These are phyloP conservation scores for Flaveria robusta DNA, from an alignment of 129 eudicot genomes.

Conservation along the genomic window DNA sequence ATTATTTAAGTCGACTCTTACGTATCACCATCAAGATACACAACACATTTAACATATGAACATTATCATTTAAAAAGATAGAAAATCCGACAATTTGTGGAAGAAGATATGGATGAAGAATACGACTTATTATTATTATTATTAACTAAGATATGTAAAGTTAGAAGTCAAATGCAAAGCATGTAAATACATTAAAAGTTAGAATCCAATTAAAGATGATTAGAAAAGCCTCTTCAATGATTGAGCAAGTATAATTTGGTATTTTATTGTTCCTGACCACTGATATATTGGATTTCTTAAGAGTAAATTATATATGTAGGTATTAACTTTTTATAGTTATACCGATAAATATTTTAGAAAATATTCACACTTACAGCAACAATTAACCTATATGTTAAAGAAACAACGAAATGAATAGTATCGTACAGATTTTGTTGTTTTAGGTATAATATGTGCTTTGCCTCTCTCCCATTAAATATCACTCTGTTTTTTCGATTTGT, in stretches of 20 bases:
- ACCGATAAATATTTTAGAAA: no score
- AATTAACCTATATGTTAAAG: no score
- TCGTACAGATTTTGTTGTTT: no score
- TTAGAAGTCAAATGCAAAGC: neutral
- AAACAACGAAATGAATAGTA: no score
- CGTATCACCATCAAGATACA: neutral
- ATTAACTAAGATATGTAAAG: constrained; percentile 1
- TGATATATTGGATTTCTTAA: no score
- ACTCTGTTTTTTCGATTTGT: no score
- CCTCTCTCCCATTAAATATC: no score
- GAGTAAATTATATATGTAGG: no score
- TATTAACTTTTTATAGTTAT: no score
- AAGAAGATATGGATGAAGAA: constrained; percentile 9
- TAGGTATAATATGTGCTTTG: no score
- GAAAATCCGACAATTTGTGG: constrained; percentile 2
- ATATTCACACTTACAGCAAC: no score
- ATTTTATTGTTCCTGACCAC: neutral
- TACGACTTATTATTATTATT: no score
- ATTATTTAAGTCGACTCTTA: neutral
- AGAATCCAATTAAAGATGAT: neutral
- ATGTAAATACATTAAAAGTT: neutral
- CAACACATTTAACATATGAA: constrained; percentile 11
- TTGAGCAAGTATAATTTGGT: neutral
- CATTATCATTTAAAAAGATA: neutral
- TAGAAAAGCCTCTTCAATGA: neutral